Percentiles rank a stretch among this genome's conserved stretches.
These are phyloP conservation scores for Schwanniomyces yamadae DNA, from an alignment of 805 yeast species.

Conservation along the genomic window DNA sequence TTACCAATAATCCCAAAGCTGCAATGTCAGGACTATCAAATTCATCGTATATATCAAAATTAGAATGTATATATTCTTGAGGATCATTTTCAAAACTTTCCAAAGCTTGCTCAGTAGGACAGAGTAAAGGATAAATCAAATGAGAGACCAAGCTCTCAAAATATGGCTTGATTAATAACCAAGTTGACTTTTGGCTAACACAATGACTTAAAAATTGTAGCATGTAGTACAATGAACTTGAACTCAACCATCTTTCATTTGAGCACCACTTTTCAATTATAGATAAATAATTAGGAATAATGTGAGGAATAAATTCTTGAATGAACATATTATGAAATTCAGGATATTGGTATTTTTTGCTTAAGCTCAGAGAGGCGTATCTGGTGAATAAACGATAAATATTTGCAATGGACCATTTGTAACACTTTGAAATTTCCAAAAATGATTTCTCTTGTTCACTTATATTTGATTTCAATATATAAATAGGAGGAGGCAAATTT, in stretches of 20 bases:
- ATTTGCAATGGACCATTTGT: constrained; percentile 83
- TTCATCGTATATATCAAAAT: constrained; percentile 57
- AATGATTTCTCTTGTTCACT: constrained; percentile 44
- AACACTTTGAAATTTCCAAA: constrained; percentile 68
- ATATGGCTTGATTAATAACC: constrained; percentile 67
- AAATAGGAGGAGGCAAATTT: constrained; percentile 55
- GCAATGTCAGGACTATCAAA: constrained; percentile 71
- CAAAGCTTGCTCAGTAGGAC: constrained; percentile 64
- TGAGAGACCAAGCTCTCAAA: constrained; percentile 63
- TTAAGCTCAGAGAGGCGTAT: constrained; percentile 54
- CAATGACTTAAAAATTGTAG: constrained; percentile 55
- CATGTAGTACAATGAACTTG: constrained; percentile 61
- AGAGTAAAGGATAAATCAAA: constrained; percentile 72
- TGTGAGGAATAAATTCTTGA: constrained; percentile 66
- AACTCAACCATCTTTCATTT: constrained; percentile 65
- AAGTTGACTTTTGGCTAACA: constrained; percentile 52
- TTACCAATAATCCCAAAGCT: constrained; percentile 68
- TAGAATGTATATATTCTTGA: constrained; percentile 76
- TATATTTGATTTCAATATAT: constrained; percentile 49
- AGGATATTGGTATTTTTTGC: constrained; percentile 53
- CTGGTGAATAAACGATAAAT: constrained; percentile 67
- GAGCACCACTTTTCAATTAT: constrained; percentile 75
- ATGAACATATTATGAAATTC: constrained; percentile 58
- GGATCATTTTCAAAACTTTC: constrained; percentile 86
- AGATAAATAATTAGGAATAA: constrained; percentile 60